Percentiles rank a stretch among this genome's conserved stretches.
Evolutionary conservation across 1,139 yeast species (phyloP).

Genomic region (Suhomyces anneliseae): DNA sequence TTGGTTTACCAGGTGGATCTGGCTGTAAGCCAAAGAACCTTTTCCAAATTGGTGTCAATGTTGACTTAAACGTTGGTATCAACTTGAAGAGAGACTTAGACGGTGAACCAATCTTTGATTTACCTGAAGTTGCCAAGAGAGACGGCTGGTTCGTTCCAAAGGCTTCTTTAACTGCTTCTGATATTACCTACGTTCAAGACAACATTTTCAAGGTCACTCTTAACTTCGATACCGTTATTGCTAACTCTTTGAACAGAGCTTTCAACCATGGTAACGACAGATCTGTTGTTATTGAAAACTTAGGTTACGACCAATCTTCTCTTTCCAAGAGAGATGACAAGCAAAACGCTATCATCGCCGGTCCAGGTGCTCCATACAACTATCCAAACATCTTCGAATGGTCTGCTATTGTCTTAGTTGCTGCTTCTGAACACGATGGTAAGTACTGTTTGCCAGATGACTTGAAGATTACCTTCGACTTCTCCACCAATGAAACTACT

Average conservation of each 20-base stretch:
- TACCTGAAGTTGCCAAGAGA: slow-evolving; percentile 11
- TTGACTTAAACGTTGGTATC: slow-evolving; percentile 15
- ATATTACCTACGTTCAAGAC: slow-evolving; percentile 25
- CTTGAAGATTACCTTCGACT: slow-evolving; percentile 26
- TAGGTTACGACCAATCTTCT: slow-evolving; percentile 11
- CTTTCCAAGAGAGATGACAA: slow-evolving; percentile 10
- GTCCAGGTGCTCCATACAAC: slow-evolving; percentile 11
- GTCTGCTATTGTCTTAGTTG: slow-evolving; percentile 27
- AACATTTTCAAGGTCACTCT: slow-evolving; percentile 30
- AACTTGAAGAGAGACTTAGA: slow-evolving; percentile 15
- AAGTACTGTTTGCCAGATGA: slow-evolving; percentile 32
- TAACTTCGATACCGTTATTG: slow-evolving; percentile 17
- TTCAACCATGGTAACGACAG: slow-evolving; percentile 6
- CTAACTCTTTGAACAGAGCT: slow-evolving; percentile 12
- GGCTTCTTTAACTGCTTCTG: slow-evolving; percentile 29
- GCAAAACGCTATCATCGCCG: slow-evolving; percentile 9
- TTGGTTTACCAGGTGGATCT: slow-evolving; percentile 9
- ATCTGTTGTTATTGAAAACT: slow-evolving; percentile 8
- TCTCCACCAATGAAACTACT: slow-evolving; percentile 14
- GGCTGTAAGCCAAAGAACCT: slow-evolving; percentile 12
- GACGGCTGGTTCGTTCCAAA: slow-evolving; percentile 23
- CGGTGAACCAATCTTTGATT: slow-evolving; percentile 2
- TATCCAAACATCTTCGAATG: slow-evolving; percentile 22
- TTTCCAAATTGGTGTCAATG: slow-evolving; percentile 16
- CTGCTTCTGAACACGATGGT: slow-evolving; percentile 20